Conservation (phyloP, 352 stramenopile genomes). For the Phytophthora palmivora region DNA sequence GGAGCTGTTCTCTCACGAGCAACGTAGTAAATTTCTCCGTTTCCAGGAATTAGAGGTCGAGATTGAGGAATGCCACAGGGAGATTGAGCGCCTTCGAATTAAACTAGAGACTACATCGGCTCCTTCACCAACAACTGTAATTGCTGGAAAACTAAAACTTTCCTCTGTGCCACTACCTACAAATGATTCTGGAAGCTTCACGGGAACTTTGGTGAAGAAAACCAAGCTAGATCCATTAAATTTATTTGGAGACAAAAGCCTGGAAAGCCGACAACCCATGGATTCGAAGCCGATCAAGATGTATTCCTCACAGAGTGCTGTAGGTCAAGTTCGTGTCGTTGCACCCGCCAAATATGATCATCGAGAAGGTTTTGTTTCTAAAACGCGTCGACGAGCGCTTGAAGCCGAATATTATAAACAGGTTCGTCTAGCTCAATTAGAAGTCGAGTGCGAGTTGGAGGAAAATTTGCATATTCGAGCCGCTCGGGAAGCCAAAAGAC, state of each 20-base stretch:
- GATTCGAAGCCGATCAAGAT: background rate
- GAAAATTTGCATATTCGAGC: constrained; percentile 76
- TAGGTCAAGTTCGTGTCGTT: constrained; percentile 30
- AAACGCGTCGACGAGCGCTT: constrained; percentile 54
- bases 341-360: constrained; percentile 12
- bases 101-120: constrained; percentile 25
- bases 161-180: constrained; percentile 15
- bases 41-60: constrained; percentile 71
- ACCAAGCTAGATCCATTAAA: constrained; percentile 21
- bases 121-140: constrained; percentile 17
- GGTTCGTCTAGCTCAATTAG: constrained; percentile 66
- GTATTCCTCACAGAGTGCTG: constrained; percentile 9
- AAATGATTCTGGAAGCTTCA: constrained; percentile 7
- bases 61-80: constrained; percentile 61
- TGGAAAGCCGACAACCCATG: background rate
- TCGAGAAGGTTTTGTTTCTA: constrained; percentile 63
- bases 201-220: constrained; percentile 13
- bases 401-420: constrained; percentile 78
- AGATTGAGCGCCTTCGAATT: constrained; percentile 58
- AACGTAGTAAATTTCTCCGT: constrained; percentile 69
- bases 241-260: background rate
- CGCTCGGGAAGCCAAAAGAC: constrained; percentile 44
- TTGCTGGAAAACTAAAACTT: constrained; percentile 63
- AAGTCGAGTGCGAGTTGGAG: constrained; percentile 77
- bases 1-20: constrained; percentile 1